Evolutionary conservation across 768 basidiomycete species (phyloP).

Genomic region (Cubamyces lactineus): DNA sequence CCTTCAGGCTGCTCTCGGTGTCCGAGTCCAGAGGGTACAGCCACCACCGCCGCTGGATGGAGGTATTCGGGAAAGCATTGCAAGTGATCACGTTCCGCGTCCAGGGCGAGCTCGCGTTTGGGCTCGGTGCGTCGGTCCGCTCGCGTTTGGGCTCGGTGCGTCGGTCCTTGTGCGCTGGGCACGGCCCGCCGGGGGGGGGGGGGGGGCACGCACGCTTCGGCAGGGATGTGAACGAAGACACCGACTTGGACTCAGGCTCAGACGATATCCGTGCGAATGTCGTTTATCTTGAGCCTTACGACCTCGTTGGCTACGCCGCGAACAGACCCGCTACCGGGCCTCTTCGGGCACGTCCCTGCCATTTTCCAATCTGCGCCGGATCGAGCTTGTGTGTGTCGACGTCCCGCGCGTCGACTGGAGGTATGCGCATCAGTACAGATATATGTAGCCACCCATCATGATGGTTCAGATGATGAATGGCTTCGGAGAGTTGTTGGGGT

Average conservation of each 20-base stretch:
- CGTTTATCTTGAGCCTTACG: background rate
- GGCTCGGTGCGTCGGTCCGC: background rate
- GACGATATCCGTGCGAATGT: no score
- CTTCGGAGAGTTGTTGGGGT: background rate
- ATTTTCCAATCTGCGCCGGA: background rate
- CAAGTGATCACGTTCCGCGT: background rate
- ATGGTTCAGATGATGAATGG: background rate
- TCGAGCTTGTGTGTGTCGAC: background rate
- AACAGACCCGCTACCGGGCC: background rate
- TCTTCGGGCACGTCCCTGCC: background rate
- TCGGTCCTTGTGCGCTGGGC: background rate
- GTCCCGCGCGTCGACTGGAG: background rate
- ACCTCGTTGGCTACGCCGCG: background rate
- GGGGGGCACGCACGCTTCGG: background rate
- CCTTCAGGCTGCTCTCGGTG: background rate
- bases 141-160: background rate
- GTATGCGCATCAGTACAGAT: background rate
- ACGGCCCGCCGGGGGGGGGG: background rate
- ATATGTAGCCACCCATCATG: no score
- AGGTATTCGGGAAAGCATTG: background rate
- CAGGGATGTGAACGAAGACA: no score
- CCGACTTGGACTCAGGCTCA: no score
- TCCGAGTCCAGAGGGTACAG: background rate
- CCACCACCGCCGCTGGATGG: background rate
- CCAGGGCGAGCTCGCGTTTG: background rate